These are phyloP conservation scores for Talaromyces sp. DNA, from an alignment of 2,329 filamentous ascomycete species.

Conservation along the genomic window DNA sequence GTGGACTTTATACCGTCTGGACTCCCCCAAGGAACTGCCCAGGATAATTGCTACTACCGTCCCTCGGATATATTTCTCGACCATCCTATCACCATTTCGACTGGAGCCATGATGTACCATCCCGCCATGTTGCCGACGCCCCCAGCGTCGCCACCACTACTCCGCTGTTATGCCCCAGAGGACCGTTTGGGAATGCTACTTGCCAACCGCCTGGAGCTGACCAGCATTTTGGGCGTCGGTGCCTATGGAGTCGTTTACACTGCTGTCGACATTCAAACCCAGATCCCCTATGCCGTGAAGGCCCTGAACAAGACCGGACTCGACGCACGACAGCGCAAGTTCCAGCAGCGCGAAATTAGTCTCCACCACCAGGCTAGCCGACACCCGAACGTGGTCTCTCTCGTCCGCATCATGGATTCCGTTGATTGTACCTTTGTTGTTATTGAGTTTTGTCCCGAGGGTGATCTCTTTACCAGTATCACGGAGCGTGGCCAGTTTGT, in stretches of 20 bases:
- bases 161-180: constrained; percentile 63
- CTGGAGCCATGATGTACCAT: constrained; percentile 27
- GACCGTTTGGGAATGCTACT: constrained; percentile 80
- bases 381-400: constrained; percentile 88
- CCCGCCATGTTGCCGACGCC: constrained; percentile 43
- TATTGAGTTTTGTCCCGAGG: constrained; percentile 93
- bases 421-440: constrained; percentile 92
- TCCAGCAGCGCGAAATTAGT: constrained; percentile 88
- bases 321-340: constrained; percentile 78
- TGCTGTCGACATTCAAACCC: constrained; percentile 75
- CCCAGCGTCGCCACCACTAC: constrained; percentile 37
- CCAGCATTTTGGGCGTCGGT: constrained; percentile 80
- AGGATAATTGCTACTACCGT: constrained; percentile 7
- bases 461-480: constrained; percentile 95
- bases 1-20: not conserved
- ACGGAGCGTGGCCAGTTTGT: constrained; percentile 91
- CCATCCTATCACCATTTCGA: not conserved
- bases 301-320: constrained; percentile 90
- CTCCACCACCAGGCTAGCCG: constrained; percentile 84
- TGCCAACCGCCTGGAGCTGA: constrained; percentile 76
- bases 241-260: constrained; percentile 96
- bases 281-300: constrained; percentile 88
- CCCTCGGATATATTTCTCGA: not conserved
- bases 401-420: constrained; percentile 89
- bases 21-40: constrained; percentile 8